Evolutionary conservation across 2,329 filamentous ascomycete species (phyloP).

Genomic region (Fusarium nanum): DNA sequence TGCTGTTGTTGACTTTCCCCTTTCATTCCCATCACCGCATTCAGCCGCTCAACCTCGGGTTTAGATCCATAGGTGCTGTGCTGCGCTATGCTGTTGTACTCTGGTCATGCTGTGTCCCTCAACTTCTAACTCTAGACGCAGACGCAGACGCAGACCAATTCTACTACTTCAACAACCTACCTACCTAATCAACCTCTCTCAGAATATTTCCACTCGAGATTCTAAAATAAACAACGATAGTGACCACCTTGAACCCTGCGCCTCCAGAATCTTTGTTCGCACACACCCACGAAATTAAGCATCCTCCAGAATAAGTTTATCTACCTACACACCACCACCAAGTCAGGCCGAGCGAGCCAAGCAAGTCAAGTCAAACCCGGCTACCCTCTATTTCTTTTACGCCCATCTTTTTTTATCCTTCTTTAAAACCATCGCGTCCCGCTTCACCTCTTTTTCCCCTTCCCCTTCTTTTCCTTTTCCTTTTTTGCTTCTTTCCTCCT

Average conservation of each 20-base stretch:
- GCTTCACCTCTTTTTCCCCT: conserved; percentile 21
- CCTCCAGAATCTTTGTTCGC: conserved; percentile 2
- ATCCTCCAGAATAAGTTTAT: neutral
- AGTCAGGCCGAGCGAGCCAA: neutral
- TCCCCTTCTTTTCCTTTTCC: conserved; percentile 2
- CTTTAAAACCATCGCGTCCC: conserved; percentile 7
- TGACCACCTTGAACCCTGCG: neutral
- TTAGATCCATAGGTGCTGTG: neutral
- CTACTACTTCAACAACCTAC: neutral
- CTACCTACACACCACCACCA: conserved; percentile 26
- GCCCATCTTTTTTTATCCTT: conserved; percentile 10
- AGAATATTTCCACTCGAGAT: neutral
- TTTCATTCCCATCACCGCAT: conserved; percentile 13
- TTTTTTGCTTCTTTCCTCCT: conserved; percentile 8
- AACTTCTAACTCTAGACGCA: neutral
- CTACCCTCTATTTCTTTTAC: conserved; percentile 31
- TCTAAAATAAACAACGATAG: neutral
- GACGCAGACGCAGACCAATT: neutral
- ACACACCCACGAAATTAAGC: conserved; percentile 20
- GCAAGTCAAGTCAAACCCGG: conserved; percentile 9
- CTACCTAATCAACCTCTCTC: neutral
- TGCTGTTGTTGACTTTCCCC: conserved; percentile 4
- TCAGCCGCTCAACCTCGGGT: conserved; percentile 27
- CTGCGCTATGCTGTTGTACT: neutral
- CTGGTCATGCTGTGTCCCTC: conserved; percentile 6